Evolutionary conservation across 2,329 filamentous ascomycete genomes (phyloP), one percentile per base, ranked within the genome.

Genomic region (Phaeomoniella chlamydospora): DNA sequence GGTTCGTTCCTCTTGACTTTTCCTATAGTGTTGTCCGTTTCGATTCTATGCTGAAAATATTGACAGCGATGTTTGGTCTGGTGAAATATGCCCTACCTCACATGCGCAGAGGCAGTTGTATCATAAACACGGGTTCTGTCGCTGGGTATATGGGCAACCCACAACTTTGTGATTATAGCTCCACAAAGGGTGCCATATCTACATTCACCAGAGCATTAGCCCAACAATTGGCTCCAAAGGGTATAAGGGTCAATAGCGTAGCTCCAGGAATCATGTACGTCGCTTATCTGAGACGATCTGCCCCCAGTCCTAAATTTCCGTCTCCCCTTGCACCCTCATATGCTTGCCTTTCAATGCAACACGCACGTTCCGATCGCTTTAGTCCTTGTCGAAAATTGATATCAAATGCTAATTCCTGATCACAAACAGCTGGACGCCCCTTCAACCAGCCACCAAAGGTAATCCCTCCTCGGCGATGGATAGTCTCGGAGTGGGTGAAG

Each of bases 51-150:
- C n/a, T n/a, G n/a, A n/a, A n/a, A n/a, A n/a, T n/a, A n/a, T n/a
- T 75, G 18, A 44, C 72, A 5, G 62, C 67, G 37, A 73, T 74
- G 58, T 70, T 76, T 45, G 68, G 69, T n/a, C 56, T 75, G 41
- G 67, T 67, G 4, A 75, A 75, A 47, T 74, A 63, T 41, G 59
- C 69, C 0, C 49, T 75, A 5, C 63, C 64, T 4, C 64, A 74
- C 43, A 70, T 75, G 68, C 57, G 62, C 37, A 59, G 15, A 1
- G 17, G 30, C 6, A 41, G 18, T 29, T 66, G 62, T 2, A 74
- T 75, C 43, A 69, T 74, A 52, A 75, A 74, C 51, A 65, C 63
- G 2, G 63, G 67, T 1, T 72, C 68, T 0, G 59, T 67, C 0
- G 64, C 66, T n/a, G 62, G 65, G 1, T 74, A 72, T 51, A 59